These are phyloP conservation scores for Suillus subluteus DNA, from an alignment of 768 basidiomycete genomes.

Conservation along the genomic window DNA sequence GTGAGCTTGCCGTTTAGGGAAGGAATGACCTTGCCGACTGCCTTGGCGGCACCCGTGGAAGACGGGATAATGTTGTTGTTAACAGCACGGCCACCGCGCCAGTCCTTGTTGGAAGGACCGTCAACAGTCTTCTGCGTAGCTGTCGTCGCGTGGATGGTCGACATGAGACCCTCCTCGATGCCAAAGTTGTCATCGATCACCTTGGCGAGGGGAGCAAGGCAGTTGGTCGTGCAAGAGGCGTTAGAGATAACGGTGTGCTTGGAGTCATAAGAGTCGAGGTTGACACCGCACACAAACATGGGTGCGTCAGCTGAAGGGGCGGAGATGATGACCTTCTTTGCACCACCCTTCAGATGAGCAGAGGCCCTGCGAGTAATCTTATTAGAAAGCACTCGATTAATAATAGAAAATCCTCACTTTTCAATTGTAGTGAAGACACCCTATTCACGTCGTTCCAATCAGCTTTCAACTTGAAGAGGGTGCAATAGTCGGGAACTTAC, in stretches of 20 bases:
- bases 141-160: slow-evolving; percentile 96
- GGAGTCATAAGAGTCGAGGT: slow-evolving; percentile 90
- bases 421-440: slow-evolving; percentile 98
- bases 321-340: slow-evolving; percentile 99
- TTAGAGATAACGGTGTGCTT: slow-evolving; percentile 95
- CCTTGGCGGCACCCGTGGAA: slow-evolving; percentile 97
- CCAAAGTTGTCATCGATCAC: slow-evolving; percentile 96
- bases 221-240: slow-evolving; percentile 99
- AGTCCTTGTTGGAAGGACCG: slow-evolving; percentile 93
- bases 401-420: slow-evolving; percentile 51
- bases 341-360: slow-evolving; percentile 95
- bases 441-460: slow-evolving; percentile 37
- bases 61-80: slow-evolving; percentile 99
- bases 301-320: slow-evolving; percentile 97
- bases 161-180: slow-evolving; percentile 97
- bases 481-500: slow-evolving; percentile 42
- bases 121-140: slow-evolving; percentile 96
- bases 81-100: slow-evolving; percentile 95
- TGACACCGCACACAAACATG: slow-evolving; percentile 95
- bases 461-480: slow-evolving; percentile 11
- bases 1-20: slow-evolving; percentile 96
- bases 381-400: slow-evolving; percentile 12
- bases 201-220: slow-evolving; percentile 98
- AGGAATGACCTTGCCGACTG: slow-evolving; percentile 98
- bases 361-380: slow-evolving; percentile 58